A percentile compares a stretch with the other conserved stretches of the same genome.
Conservation (phyloP, 2,329 filamentous ascomycete genomes). For the Xylaria sp. region DNA sequence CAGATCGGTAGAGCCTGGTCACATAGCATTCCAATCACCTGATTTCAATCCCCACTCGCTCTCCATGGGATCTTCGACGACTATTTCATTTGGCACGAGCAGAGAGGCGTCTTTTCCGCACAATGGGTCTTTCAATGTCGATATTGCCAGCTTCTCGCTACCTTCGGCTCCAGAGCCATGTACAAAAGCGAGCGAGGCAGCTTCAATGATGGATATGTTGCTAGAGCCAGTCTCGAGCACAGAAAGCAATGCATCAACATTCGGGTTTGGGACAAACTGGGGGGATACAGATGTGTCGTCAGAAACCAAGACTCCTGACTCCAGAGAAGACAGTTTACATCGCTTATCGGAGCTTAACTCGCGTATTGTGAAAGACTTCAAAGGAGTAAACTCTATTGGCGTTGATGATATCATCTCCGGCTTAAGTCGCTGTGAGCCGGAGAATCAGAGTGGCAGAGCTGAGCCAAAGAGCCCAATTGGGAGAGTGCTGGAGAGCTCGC, state of each 20-base stretch:
- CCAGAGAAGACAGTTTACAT: slow-evolving; percentile 1
- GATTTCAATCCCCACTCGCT: slow-evolving; percentile 5
- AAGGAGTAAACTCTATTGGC: slow-evolving; percentile 1
- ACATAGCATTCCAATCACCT: neutral
- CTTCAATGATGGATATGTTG: neutral
- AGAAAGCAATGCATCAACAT: neutral
- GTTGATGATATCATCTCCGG: slow-evolving; percentile 2
- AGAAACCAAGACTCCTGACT: neutral
- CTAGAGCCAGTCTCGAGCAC: neutral
- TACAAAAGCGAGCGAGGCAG: neutral
- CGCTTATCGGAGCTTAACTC: slow-evolving; percentile 7
- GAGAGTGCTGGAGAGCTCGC: slow-evolving; percentile 9
- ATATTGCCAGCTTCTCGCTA: neutral
- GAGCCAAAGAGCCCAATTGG: slow-evolving; percentile 7
- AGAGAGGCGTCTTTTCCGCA: neutral
- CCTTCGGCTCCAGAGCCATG: neutral
- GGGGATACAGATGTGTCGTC: neutral
- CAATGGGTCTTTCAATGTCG: neutral
- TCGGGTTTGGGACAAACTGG: neutral
- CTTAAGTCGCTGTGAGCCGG: slow-evolving; percentile 2
- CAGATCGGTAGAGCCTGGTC: neutral
- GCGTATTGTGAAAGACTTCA: slow-evolving; percentile 9
- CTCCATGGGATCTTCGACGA: neutral
- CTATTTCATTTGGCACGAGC: neutral
- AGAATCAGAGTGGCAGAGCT: neutral